Conservation (phyloP, 2,329 filamentous ascomycete genomes). For the Sarocladiaceae sp. region DNA sequence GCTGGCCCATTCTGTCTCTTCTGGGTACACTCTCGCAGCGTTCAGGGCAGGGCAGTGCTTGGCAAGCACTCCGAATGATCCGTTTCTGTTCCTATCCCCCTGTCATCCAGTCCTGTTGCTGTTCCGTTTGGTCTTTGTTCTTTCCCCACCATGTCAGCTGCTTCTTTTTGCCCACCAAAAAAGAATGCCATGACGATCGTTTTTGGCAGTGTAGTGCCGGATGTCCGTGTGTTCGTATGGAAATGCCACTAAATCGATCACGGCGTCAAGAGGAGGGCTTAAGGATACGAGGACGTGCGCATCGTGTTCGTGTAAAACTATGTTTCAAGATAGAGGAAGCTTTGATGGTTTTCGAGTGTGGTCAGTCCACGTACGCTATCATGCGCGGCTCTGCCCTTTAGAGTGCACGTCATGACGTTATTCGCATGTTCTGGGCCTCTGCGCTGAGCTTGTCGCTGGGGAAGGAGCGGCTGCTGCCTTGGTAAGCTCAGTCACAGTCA, state of each 20-base stretch:
- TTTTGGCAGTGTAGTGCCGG: too few relatives aligned
- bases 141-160: neutral
- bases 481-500: too few relatives aligned
- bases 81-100: neutral
- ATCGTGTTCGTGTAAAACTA: neutral
- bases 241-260: too few relatives aligned
- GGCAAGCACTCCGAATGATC: neutral
- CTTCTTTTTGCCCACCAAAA: too few relatives aligned
- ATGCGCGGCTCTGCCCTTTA: too few relatives aligned
- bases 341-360: neutral
- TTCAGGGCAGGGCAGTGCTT: neutral
- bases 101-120: neutral
- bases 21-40: too few relatives aligned
- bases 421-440: neutral
- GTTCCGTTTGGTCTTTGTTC: too few relatives aligned
- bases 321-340: neutral
- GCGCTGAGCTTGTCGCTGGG: too few relatives aligned
- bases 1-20: too few relatives aligned
- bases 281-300: neutral
- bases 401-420: slow-evolving; percentile 4
- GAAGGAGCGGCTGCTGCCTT: neutral
- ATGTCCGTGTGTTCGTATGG: too few relatives aligned
- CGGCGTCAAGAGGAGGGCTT: too few relatives aligned
- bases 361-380: neutral
- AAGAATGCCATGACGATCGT: too few relatives aligned